phyloP scores from a whole-genome alignment of 1,284 basidiomycete genomes.

The Moesziomyces sp. region DNA sequence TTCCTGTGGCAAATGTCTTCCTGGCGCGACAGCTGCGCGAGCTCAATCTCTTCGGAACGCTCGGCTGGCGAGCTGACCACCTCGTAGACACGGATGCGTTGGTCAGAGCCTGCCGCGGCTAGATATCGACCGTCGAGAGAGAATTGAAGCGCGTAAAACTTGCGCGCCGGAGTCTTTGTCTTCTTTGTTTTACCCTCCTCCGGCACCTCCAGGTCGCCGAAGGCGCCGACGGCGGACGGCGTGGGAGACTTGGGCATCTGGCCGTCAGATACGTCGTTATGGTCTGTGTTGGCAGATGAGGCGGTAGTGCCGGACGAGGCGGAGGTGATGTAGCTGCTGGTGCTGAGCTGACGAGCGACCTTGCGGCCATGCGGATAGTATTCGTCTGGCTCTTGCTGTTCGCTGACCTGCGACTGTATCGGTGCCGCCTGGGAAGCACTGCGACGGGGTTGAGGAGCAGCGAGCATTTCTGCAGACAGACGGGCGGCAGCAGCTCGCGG shows the following conservation, averaged over 20 bases:
- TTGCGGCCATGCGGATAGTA: background rate
- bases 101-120: constrained; percentile 67
- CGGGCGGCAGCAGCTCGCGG: constrained; percentile 9
- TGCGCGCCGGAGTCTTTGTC: constrained; percentile 30
- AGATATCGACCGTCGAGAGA: constrained; percentile 66
- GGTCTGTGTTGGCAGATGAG: background rate
- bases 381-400: background rate
- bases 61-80: constrained; percentile 39
- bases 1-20: constrained; percentile 8
- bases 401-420: constrained; percentile 1
- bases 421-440: constrained; percentile 3
- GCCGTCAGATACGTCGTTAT: constrained; percentile 1
- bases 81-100: constrained; percentile 62
- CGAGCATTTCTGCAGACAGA: constrained; percentile 1
- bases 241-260: constrained; percentile 23
- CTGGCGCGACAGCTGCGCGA: constrained; percentile 10
- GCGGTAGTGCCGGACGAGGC: constrained; percentile 8
- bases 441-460: background rate
- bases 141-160: constrained; percentile 67
- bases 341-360: constrained; percentile 26
- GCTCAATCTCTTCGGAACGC: constrained; percentile 34
- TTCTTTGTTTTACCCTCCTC: constrained; percentile 13
- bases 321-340: constrained; percentile 16
- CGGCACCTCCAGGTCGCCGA: constrained; percentile 7
- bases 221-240: constrained; percentile 4